Conservation (phyloP, 208 protist species). For the Acanthamoeba rhysodes region DNA sequence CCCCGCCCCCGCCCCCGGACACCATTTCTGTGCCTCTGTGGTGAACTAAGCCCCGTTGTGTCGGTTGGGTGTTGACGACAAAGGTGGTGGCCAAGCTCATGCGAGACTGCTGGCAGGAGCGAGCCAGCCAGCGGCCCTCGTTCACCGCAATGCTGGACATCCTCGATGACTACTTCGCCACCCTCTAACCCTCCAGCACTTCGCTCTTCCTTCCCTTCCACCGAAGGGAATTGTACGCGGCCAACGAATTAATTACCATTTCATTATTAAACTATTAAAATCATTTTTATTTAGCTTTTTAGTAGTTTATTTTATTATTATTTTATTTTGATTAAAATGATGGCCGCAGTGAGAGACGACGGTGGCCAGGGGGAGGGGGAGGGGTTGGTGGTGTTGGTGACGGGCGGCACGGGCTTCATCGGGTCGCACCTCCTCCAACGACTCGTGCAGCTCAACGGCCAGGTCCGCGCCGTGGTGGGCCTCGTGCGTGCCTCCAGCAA, state of each 20-base stretch:
- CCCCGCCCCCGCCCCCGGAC: not conserved
- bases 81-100: not conserved
- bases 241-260: no score
- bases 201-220: no score
- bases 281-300: no score
- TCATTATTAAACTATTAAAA: no score
- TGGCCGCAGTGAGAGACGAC: no score
- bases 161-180: constrained; percentile 11
- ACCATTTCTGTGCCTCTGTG: not conserved
- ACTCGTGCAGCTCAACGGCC: not conserved
- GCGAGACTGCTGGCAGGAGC: not conserved
- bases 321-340: no score
- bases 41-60: no score
- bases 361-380: no score
- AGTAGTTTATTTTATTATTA: no score
- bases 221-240: no score
- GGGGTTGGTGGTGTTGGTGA: not conserved
- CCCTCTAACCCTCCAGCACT: no score
- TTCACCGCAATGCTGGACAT: not conserved
- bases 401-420: constrained; percentile 27
- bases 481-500: constrained; percentile 49
- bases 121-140: constrained; percentile 27
- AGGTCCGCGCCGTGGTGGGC: not conserved
- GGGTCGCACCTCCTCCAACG: not conserved
- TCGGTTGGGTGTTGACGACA: not conserved